Conservation (phyloP, 352 stramenopile species). For the Globisporangium rhizosaccharum region DNA sequence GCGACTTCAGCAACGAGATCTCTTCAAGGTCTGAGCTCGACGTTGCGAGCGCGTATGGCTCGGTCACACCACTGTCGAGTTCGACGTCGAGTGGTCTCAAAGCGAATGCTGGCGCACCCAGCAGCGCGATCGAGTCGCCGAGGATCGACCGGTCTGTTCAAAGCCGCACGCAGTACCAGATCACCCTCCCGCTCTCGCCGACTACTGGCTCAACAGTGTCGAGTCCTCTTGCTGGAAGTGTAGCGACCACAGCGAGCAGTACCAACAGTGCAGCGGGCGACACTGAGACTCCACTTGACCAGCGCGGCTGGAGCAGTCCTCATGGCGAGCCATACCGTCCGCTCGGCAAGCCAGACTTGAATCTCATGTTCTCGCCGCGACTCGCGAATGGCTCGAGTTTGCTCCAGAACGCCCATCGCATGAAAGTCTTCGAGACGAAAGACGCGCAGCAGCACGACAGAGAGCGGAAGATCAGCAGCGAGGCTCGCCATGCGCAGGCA, state of each 20-base stretch:
- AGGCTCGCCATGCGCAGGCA: slow-evolving; percentile 4
- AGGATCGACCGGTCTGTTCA: slow-evolving; percentile 38
- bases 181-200: slow-evolving; percentile 30
- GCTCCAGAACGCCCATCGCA: slow-evolving; percentile 30
- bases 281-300: slow-evolving; percentile 10
- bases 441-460: neutral
- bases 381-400: slow-evolving; percentile 28
- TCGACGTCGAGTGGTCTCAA: neutral
- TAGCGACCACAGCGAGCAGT: neutral
- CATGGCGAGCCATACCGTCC: slow-evolving; percentile 65
- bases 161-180: slow-evolving; percentile 48
- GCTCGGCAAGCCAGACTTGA: slow-evolving; percentile 58
- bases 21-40: neutral
- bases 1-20: no score
- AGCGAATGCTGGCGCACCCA: neutral
- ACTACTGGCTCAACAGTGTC: neutral
- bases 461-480: neutral
- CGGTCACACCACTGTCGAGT: neutral
- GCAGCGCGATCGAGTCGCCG: neutral
- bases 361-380: slow-evolving; percentile 59
- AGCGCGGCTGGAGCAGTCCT: slow-evolving; percentile 62
- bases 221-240: neutral
- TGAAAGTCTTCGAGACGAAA: slow-evolving; percentile 21
- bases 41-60: neutral
- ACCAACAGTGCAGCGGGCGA: neutral